Evolutionary conservation across 2,329 filamentous ascomycete species (phyloP).

Genomic region (Aureobasidium sp.): DNA sequence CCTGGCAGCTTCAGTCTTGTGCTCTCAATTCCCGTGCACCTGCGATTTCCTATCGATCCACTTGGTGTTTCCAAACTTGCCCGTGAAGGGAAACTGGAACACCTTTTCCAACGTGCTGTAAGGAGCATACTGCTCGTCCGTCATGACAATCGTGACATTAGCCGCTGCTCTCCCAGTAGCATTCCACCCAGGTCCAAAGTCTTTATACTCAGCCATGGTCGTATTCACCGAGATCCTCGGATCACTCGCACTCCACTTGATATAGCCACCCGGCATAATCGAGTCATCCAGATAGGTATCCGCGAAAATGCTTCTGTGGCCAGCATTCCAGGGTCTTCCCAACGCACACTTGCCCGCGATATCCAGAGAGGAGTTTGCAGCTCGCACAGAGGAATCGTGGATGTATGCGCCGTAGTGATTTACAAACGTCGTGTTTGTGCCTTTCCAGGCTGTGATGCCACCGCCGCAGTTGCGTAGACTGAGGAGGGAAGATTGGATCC

Average conservation of each 20-base stretch:
- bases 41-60: constrained; percentile 41
- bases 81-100: constrained; percentile 41
- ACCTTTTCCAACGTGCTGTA: constrained; percentile 39
- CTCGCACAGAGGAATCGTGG: constrained; percentile 46
- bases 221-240: constrained; percentile 39
- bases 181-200: constrained; percentile 50
- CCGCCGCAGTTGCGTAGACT: constrained; percentile 56
- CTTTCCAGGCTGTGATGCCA: constrained; percentile 64
- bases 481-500: constrained; percentile 49
- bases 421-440: constrained; percentile 56
- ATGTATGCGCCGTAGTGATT: constrained; percentile 65
- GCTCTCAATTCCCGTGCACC: constrained; percentile 1
- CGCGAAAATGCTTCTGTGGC: constrained; percentile 52
- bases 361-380: constrained; percentile 45
- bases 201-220: constrained; percentile 50
- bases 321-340: constrained; percentile 56
- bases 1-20: not conserved
- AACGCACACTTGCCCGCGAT: constrained; percentile 48
- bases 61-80: constrained; percentile 37
- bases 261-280: constrained; percentile 49
- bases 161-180: constrained; percentile 36
- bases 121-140: constrained; percentile 30
- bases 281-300: constrained; percentile 49
- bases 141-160: constrained; percentile 42
- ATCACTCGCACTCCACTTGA: constrained; percentile 42